phyloP scores from a whole-genome alignment of 2,329 filamentous ascomycete species.

The Pseudogymnoascus sp. region DNA sequence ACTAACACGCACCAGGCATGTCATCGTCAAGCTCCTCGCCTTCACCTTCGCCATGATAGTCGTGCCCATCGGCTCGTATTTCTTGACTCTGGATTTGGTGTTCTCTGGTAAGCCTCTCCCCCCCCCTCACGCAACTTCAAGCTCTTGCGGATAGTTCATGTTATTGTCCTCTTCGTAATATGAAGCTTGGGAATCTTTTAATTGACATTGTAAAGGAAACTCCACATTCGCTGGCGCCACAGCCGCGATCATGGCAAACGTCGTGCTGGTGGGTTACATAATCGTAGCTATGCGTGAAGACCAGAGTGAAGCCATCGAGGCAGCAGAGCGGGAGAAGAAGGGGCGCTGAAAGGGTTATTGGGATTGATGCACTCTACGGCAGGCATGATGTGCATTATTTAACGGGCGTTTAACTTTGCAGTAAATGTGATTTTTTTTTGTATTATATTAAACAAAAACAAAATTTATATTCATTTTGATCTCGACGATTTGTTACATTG shows the following conservation, averaged over 20 bases:
- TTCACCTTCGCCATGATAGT: slow-evolving; percentile 91
- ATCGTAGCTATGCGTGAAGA: slow-evolving; percentile 90
- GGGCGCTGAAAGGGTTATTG: background rate
- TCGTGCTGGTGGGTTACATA: slow-evolving; percentile 84
- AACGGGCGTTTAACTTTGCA: background rate
- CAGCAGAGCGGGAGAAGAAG: slow-evolving; percentile 37
- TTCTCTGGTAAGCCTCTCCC: slow-evolving; percentile 57
- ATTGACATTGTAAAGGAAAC: slow-evolving; percentile 53
- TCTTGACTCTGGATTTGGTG: slow-evolving; percentile 64
- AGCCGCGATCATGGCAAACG: slow-evolving; percentile 83
- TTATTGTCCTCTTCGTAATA: no score
- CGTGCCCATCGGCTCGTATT: slow-evolving; percentile 82
- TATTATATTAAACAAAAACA: background rate
- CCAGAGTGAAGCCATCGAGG: slow-evolving; percentile 33
- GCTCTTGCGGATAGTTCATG: no score
- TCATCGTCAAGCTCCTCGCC: slow-evolving; percentile 81
- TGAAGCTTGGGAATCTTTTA: background rate
- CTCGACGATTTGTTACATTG: background rate
- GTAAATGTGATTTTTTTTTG: background rate
- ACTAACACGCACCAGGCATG: slow-evolving; percentile 45
- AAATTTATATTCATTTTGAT: background rate
- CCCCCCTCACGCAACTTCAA: background rate
- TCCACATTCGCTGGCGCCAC: slow-evolving; percentile 76
- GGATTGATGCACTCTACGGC: background rate
- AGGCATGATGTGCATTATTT: background rate